These are phyloP conservation scores for Monilinia fructicola DNA, from an alignment of 2,329 filamentous ascomycete species.

Conservation along the genomic window DNA sequence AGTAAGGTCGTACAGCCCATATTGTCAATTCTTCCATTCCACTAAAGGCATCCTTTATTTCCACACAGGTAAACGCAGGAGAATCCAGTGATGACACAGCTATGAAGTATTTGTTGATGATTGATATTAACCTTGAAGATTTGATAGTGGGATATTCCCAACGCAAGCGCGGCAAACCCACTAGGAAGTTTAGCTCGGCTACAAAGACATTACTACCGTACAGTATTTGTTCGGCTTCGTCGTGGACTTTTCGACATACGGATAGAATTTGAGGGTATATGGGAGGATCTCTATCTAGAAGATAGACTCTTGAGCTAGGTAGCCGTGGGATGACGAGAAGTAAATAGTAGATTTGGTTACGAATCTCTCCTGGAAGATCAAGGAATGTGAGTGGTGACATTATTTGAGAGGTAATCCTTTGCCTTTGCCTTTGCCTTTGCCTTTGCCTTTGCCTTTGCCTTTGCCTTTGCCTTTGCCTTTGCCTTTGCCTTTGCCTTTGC, in stretches of 20 bases:
- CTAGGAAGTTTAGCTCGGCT: slow-evolving; percentile 49
- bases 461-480: not conserved
- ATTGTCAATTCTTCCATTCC: slow-evolving; percentile 49
- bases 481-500: not conserved
- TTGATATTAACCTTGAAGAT: slow-evolving; percentile 35
- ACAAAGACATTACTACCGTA: slow-evolving; percentile 52
- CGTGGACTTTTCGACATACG: slow-evolving; percentile 30
- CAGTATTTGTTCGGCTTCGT: slow-evolving; percentile 43
- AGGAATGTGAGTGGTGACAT: slow-evolving; percentile 33
- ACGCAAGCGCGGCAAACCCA: slow-evolving; percentile 46
- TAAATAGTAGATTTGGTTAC: slow-evolving; percentile 54
- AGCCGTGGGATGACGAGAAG: slow-evolving; percentile 38
- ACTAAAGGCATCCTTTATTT: slow-evolving; percentile 47
- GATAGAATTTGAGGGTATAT: slow-evolving; percentile 40
- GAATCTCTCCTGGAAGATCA: slow-evolving; percentile 57
- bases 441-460: not conserved
- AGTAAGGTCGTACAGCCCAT: slow-evolving; percentile 50
- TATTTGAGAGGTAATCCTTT: not conserved
- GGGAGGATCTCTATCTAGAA: slow-evolving; percentile 27
- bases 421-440: too few species aligned
- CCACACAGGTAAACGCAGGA: too few species aligned
- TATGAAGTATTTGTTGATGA: slow-evolving; percentile 48
- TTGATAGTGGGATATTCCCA: slow-evolving; percentile 42
- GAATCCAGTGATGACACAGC: too few species aligned
- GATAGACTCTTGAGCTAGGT: slow-evolving; percentile 27